These are phyloP conservation scores for Epicoccum nigrum DNA, from an alignment of 2,329 filamentous ascomycete species.

Conservation along the genomic window DNA sequence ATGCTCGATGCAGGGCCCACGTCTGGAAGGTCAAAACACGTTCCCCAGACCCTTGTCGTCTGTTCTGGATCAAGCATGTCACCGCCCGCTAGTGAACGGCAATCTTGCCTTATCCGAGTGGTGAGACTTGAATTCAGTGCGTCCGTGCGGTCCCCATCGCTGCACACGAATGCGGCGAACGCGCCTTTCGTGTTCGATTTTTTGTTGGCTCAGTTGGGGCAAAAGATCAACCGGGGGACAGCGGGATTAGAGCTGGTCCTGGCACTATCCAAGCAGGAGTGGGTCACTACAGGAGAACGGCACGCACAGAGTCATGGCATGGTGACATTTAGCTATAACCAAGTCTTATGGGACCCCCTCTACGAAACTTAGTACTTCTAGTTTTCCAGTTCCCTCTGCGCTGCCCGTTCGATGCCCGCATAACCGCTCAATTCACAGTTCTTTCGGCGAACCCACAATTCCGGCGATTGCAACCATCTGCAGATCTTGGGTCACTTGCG, in stretches of 20 bases:
- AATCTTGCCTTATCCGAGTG: constrained; percentile 4
- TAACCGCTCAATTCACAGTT: not conserved
- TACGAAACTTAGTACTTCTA: constrained; percentile 11
- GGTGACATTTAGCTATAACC: constrained; percentile 1
- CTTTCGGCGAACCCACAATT: not conserved
- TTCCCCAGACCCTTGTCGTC: constrained; percentile 4
- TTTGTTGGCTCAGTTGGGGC: constrained; percentile 1
- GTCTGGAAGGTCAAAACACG: constrained; percentile 1
- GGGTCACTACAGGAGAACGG: constrained; percentile 12
- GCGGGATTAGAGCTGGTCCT: constrained; percentile 3
- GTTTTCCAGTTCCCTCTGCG: constrained; percentile 4
- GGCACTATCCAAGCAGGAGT: not conserved
- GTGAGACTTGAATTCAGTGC: not conserved
- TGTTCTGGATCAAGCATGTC: constrained; percentile 1
- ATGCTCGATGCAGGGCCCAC: constrained; percentile 2
- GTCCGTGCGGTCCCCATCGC: constrained; percentile 7
- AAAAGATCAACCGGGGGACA: constrained; percentile 12
- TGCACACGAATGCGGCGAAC: constrained; percentile 9
- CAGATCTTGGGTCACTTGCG: constrained; percentile 1
- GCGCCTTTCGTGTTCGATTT: constrained; percentile 6
- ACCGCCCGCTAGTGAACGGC: constrained; percentile 2
- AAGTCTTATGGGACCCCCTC: constrained; percentile 5
- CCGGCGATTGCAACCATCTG: not conserved
- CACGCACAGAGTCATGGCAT: constrained; percentile 12
- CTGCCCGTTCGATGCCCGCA: not conserved